These are phyloP conservation scores for Fusarium globosum DNA, from an alignment of 2,329 filamentous ascomycete species.

Conservation along the genomic window DNA sequence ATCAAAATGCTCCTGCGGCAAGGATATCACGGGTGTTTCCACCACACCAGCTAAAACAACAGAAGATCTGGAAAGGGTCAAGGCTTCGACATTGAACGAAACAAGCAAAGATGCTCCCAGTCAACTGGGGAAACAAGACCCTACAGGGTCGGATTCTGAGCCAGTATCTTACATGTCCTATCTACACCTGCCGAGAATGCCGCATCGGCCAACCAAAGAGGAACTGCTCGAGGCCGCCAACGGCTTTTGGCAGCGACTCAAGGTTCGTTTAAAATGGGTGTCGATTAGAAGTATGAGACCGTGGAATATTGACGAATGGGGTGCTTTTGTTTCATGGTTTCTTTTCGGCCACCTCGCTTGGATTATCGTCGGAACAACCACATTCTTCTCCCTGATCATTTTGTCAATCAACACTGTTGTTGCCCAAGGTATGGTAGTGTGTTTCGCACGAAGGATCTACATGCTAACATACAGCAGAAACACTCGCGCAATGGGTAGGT, in stretches of 20 bases:
- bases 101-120: conserved; percentile 18
- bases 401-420: conserved; percentile 95
- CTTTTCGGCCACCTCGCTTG: conserved; percentile 92
- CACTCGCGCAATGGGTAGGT: conserved; percentile 89
- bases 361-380: conserved; percentile 96
- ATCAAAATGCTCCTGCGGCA: conserved; percentile 43
- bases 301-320: conserved; percentile 96
- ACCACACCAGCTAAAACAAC: conserved; percentile 19
- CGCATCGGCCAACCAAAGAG: conserved; percentile 92
- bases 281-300: conserved; percentile 93
- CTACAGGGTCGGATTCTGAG: conserved; percentile 46
- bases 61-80: conserved; percentile 28
- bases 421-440: conserved; percentile 77
- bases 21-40: conserved; percentile 24
- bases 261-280: conserved; percentile 96
- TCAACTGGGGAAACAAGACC: conserved; percentile 11
- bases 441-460: not conserved
- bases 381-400: conserved; percentile 93
- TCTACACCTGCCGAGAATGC: conserved; percentile 72
- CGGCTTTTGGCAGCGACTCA: conserved; percentile 90
- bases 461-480: conserved; percentile 68
- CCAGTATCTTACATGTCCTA: conserved; percentile 67
- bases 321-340: conserved; percentile 94
- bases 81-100: conserved; percentile 22
- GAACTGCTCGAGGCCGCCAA: conserved; percentile 91